phyloP scores from a whole-genome alignment of 148 eudicot species.

The Persicaria tinctoria region DNA sequence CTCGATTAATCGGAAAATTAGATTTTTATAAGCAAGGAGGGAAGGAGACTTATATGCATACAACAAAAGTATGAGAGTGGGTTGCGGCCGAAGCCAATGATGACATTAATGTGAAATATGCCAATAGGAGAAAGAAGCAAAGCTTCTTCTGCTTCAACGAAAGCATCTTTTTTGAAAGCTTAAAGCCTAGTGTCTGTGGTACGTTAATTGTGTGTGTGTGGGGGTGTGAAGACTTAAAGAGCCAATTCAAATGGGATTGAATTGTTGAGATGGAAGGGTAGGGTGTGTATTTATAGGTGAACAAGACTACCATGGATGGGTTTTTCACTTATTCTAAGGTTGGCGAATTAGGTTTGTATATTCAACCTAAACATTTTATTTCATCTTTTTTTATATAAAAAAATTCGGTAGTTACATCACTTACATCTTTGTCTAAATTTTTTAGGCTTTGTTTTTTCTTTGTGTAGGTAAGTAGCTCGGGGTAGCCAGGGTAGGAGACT shows the following conservation, averaged over 20 bases:
- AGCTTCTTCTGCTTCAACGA: neutral
- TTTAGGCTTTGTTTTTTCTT: neutral
- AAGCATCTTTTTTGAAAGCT: neutral
- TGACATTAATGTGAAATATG: slow-evolving; percentile 15
- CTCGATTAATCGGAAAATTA: neutral
- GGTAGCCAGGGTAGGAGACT: neutral
- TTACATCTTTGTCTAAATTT: neutral
- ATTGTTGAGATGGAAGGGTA: neutral
- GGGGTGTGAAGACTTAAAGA: neutral
- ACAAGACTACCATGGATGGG: neutral
- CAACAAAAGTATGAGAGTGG: slow-evolving; percentile 58
- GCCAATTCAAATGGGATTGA: neutral
- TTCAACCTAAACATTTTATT: slow-evolving; percentile 3
- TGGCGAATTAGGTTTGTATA: slow-evolving; percentile 9
- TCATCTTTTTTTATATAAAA: slow-evolving; percentile 11
- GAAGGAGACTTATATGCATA: slow-evolving; percentile 14
- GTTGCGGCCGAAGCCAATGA: slow-evolving; percentile 38
- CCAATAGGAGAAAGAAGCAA: slow-evolving; percentile 16
- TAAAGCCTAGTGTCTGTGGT: neutral
- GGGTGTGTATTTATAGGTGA: slow-evolving; percentile 3
- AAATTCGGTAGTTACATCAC: no score
- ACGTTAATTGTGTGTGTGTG: neutral
- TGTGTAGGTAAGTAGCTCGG: neutral
- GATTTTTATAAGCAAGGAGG: neutral
- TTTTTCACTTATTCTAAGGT: neutral